Evolutionary conservation across 495 filamentous ascomycete genomes (phyloP).

Genomic region (Penicillium paxilli): DNA sequence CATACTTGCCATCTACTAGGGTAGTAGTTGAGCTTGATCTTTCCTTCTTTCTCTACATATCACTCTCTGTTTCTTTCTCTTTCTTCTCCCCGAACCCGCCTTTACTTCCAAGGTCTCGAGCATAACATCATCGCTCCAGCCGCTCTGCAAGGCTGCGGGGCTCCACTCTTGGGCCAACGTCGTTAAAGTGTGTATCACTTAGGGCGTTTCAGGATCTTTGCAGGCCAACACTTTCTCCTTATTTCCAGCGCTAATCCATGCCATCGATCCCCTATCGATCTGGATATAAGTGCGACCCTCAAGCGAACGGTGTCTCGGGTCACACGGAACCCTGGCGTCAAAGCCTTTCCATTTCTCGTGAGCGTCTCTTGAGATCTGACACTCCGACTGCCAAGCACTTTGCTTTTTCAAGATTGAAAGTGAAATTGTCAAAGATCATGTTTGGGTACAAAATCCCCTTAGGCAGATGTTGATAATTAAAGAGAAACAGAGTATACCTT

Average conservation of each 20-base stretch:
- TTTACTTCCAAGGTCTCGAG: constrained; percentile 14
- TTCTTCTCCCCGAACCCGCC: neutral
- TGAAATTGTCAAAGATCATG: too few relatives aligned
- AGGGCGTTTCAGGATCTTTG: constrained; percentile 5
- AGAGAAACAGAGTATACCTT: neutral
- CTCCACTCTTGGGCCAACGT: constrained; percentile 13
- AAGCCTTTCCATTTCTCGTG: neutral
- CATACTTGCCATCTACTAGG: neutral
- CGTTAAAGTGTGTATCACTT: neutral
- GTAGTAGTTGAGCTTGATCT: neutral
- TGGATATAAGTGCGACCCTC: too few relatives aligned
- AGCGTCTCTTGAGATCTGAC: neutral
- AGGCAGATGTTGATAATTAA: neutral
- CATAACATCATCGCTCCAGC: constrained; percentile 20
- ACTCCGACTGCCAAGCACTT: too few relatives aligned
- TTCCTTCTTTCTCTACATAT: neutral
- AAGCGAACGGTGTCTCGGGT: too few relatives aligned
- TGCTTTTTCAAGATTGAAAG: neutral
- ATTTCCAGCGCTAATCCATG: too few relatives aligned
- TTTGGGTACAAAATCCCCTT: neutral
- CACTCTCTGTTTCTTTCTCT: neutral
- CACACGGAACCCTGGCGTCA: too few relatives aligned
- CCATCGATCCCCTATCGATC: too few relatives aligned
- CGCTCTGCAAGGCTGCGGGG: constrained; percentile 5
- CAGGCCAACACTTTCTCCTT: too few relatives aligned